These are phyloP conservation scores for Iberis pinnata DNA, from an alignment of 345 rosid genomes.

Conservation along the genomic window DNA sequence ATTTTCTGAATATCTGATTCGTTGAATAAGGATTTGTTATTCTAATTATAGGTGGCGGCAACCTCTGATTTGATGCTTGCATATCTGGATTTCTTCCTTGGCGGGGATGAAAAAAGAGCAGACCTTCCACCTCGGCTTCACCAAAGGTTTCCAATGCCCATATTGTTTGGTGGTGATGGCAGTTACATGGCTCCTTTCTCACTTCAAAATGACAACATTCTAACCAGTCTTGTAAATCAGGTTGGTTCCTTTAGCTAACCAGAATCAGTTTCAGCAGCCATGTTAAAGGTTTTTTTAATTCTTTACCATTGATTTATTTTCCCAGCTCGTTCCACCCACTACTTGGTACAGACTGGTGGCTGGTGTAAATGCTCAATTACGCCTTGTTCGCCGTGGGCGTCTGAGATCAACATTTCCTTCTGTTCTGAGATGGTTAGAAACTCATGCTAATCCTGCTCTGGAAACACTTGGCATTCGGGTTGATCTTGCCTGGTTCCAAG, in stretches of 20 bases:
- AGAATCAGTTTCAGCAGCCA: slow-evolving; percentile 17
- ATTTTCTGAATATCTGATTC: slow-evolving; percentile 13
- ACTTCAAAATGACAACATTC: slow-evolving; percentile 85
- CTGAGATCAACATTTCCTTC: slow-evolving; percentile 58
- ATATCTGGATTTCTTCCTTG: slow-evolving; percentile 93
- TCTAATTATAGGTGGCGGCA: slow-evolving; percentile 67
- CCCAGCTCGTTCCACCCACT: slow-evolving; percentile 77
- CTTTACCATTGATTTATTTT: slow-evolving; percentile 13
- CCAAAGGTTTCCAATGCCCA: slow-evolving; percentile 74
- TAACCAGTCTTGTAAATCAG: slow-evolving; percentile 88
- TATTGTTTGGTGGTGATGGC: slow-evolving; percentile 95
- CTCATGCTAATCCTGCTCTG: slow-evolving; percentile 83
- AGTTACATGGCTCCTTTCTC: slow-evolving; percentile 96
- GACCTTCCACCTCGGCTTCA: slow-evolving; percentile 79
- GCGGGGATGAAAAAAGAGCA: slow-evolving; percentile 95
- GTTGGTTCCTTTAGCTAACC: slow-evolving; percentile 33
- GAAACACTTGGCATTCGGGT: slow-evolving; percentile 49
- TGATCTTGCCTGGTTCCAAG: slow-evolving; percentile 96
- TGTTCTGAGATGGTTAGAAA: slow-evolving; percentile 80
- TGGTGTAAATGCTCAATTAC: slow-evolving; percentile 93
- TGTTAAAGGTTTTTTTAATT: slow-evolving; percentile 22
- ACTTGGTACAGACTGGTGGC: slow-evolving; percentile 92
- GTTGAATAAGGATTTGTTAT: not conserved
- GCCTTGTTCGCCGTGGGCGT: slow-evolving; percentile 82
- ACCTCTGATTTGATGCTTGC: slow-evolving; percentile 93